Base-by-base conservation (phyloP, 768 basidiomycete genomes). In the Phaeotremella fagi region DNA sequence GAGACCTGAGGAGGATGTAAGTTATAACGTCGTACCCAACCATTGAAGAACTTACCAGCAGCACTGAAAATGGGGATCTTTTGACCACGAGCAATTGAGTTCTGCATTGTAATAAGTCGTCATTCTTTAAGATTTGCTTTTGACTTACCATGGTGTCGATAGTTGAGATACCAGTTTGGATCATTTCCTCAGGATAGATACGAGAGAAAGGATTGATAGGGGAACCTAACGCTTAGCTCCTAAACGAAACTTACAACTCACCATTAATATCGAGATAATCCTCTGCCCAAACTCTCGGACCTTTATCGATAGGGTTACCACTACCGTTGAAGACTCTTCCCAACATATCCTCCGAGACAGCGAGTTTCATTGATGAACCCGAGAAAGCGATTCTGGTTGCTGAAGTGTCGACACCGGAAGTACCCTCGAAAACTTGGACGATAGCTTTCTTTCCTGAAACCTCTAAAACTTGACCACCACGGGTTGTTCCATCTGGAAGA, bases 101-200 rank as follows among this genome's bases (percentile, higher is more conserved):
- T 67, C 58, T 60, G 43, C 15, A 27, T 4, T 6, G 38, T 4
- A 4, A 37, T 56, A 45, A 55, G 46, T 43, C 33, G 31, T n/a
- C 24, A 45, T 22, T 24, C 5, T 25, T 22, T 14, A 5, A 4
- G 27, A 20, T 47, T 15, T 5, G 47, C n/a, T 53, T 29, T 11
- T 35, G 11, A 53, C 63, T 18, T 35, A 66, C 63, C 75, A 76
- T 76, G 33, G 70, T 72, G 55, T 76, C 74, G 52, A 76, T 75
- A n/a, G 95, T 99, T 38, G 95, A 99, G 70, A 98, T 98, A 77
- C 95, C 95, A 29, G 95, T 99, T 77, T 99, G 95, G 60, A 99
- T 98, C 95, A 99, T 99, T 78, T 99, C 95, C 77, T 98, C 95
- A 55, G 95, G 95, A 79, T 99, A 98, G 78, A 97, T 98, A 74